phyloP scores from a whole-genome alignment of 1,284 basidiomycete genomes.

The Tilletia indica region DNA sequence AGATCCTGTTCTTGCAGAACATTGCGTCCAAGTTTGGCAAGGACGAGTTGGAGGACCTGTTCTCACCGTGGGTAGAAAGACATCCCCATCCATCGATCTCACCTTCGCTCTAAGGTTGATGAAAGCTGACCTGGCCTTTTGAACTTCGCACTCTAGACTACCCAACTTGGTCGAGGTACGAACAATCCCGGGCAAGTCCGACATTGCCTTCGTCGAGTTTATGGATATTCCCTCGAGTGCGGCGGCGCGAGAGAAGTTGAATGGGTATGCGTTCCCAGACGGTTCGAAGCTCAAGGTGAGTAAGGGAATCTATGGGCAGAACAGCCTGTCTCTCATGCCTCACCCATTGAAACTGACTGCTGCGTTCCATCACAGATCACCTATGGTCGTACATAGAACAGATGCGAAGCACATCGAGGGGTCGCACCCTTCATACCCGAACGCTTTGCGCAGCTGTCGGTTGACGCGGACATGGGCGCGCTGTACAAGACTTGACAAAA shows the following conservation, averaged over 20 bases:
- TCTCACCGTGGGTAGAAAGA: slow-evolving; percentile 35
- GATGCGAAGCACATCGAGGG: too few species aligned
- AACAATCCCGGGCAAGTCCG: slow-evolving; percentile 49
- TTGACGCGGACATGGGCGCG: too few species aligned
- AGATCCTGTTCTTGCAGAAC: slow-evolving; percentile 89
- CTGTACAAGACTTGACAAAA: too few species aligned
- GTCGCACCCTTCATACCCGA: too few species aligned
- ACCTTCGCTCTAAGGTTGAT: too few species aligned
- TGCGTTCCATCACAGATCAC: too few species aligned
- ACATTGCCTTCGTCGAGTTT: slow-evolving; percentile 54
- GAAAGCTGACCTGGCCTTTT: not conserved
- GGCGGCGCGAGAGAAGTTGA: slow-evolving; percentile 48
- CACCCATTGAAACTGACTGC: too few species aligned
- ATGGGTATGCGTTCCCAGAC: slow-evolving; percentile 45
- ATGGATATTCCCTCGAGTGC: slow-evolving; percentile 40
- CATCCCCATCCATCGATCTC: not conserved
- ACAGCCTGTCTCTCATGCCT: too few species aligned
- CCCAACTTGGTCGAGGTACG: slow-evolving; percentile 37
- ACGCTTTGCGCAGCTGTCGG: too few species aligned
- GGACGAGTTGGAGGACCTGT: slow-evolving; percentile 44
- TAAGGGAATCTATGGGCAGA: not conserved
- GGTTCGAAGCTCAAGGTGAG: slow-evolving; percentile 49
- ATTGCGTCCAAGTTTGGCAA: slow-evolving; percentile 40
- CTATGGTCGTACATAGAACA: too few species aligned
- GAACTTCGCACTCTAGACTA: not conserved